Conservation (phyloP, 495 filamentous ascomycete genomes). For the Evansstolkia leycettana region DNA sequence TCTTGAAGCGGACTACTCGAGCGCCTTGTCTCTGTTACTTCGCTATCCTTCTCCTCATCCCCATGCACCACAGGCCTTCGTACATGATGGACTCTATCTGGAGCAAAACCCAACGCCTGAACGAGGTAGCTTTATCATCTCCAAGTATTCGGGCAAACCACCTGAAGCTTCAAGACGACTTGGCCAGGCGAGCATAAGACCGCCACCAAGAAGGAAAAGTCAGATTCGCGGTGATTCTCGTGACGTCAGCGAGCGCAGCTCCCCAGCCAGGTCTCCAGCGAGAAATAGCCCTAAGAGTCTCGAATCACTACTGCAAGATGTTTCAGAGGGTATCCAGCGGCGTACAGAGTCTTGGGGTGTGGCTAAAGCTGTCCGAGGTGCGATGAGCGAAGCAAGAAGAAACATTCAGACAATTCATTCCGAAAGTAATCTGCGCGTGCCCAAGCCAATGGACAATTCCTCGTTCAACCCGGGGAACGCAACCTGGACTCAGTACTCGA, state of each 20-base stretch:
- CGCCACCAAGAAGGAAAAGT: constrained; percentile 13
- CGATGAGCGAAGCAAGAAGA: constrained; percentile 69
- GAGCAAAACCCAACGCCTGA: constrained; percentile 59
- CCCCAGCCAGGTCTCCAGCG: constrained; percentile 37
- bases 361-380: constrained; percentile 80
- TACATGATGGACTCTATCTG: constrained; percentile 81
- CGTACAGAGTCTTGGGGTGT: constrained; percentile 79
- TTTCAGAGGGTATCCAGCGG: constrained; percentile 71
- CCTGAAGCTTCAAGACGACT: constrained; percentile 30
- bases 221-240: constrained; percentile 22
- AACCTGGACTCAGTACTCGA: background rate
- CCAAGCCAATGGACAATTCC: background rate
- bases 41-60: constrained; percentile 59
- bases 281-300: constrained; percentile 50
- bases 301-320: constrained; percentile 72
- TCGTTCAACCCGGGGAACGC: background rate
- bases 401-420: constrained; percentile 55
- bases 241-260: constrained; percentile 17
- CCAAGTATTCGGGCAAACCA: constrained; percentile 65
- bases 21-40: constrained; percentile 65
- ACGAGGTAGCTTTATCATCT: constrained; percentile 62
- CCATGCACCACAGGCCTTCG: constrained; percentile 60
- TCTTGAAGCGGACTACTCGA: constrained; percentile 73
- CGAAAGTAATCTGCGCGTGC: constrained; percentile 19
- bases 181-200: constrained; percentile 18